Evolutionary conservation across 257 asterid genomes (phyloP).

Genomic region (Ajuga chamaepitys): DNA sequence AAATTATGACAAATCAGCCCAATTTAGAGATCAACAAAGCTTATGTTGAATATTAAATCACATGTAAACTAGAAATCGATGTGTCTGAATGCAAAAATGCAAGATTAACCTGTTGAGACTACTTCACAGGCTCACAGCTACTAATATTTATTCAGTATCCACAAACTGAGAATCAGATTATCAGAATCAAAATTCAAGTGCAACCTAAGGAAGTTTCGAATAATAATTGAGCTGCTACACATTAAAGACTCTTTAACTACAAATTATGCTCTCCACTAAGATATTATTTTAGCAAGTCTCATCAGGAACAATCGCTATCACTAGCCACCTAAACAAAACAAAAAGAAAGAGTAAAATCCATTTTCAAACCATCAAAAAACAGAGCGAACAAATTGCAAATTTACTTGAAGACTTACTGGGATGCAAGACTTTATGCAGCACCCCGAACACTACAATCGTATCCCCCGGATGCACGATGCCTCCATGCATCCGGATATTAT

Average conservation of each 20-base stretch:
- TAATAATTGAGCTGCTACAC: background rate
- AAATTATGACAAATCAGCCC: no score
- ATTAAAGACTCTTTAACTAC: background rate
- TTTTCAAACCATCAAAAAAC: background rate
- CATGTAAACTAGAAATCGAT: no score
- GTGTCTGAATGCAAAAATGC: no score
- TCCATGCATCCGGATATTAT: slow-evolving; percentile 32
- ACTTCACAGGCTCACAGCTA: no score
- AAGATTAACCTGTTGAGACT: no score
- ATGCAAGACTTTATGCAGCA: slow-evolving; percentile 47
- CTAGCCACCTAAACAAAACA: background rate
- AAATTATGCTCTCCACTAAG: background rate
- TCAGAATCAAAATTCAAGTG: background rate
- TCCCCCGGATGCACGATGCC: slow-evolving; percentile 47
- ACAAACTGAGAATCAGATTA: no score
- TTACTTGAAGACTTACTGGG: slow-evolving; percentile 39
- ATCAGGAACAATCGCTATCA: background rate
- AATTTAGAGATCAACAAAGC: no score
- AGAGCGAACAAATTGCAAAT: background rate
- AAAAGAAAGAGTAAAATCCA: background rate
- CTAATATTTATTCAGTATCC: background rate
- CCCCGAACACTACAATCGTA: slow-evolving; percentile 53
- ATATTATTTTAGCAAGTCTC: background rate
- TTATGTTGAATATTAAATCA: no score
- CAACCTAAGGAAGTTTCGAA: background rate